These are phyloP conservation scores for Ailanthus altissimus DNA, from an alignment of 345 rosid species.

Conservation along the genomic window DNA sequence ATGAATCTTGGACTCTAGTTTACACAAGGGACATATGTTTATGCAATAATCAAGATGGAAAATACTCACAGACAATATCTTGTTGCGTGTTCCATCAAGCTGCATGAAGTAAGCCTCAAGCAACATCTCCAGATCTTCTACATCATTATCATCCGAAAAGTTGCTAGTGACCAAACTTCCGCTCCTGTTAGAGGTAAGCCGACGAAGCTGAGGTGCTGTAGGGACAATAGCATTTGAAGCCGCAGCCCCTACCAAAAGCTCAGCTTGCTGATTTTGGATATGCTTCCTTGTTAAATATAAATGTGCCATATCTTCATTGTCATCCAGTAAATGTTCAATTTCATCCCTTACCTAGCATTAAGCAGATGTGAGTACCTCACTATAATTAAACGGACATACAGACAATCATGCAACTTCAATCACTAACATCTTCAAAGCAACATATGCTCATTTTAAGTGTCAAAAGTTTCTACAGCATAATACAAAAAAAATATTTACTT, in stretches of 20 bases:
- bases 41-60: neutral
- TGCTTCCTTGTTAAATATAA: conserved; percentile 79
- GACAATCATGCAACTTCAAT: neutral
- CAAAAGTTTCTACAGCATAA: neutral
- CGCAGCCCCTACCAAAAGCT: conserved; percentile 47
- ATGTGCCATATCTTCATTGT: conserved; percentile 86
- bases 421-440: neutral
- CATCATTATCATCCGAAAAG: conserved; percentile 55
- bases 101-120: conserved; percentile 96
- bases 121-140: conserved; percentile 91
- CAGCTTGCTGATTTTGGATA: conserved; percentile 75
- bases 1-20: neutral
- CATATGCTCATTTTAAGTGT: conserved; percentile 2
- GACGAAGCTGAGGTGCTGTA: conserved; percentile 37
- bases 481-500: neutral
- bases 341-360: conserved; percentile 80
- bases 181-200: conserved; percentile 57
- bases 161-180: conserved; percentile 62
- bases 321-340: conserved; percentile 82
- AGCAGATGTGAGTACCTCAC: conserved; percentile 3
- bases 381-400: neutral
- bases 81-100: conserved; percentile 90
- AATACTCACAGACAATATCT: conserved; percentile 77
- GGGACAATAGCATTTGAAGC: conserved; percentile 44
- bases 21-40: neutral